Evolutionary conservation across 202 grass and related monocot species (phyloP).

Genomic region (Setaria viridis): DNA sequence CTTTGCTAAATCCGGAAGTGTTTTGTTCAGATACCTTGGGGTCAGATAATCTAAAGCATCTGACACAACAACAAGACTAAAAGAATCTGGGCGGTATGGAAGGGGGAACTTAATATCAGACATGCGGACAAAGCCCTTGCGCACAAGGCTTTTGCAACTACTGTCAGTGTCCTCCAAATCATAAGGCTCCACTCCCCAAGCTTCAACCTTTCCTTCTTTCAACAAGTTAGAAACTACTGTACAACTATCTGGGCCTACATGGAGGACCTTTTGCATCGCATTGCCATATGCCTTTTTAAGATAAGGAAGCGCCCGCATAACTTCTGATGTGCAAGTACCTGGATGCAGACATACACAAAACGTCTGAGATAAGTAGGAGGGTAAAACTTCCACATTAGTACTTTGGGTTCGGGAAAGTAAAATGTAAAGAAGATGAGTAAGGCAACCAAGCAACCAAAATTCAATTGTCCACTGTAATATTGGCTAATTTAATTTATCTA

Average conservation of each 20-base stretch:
- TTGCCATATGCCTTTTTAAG: constrained; percentile 92
- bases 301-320: constrained; percentile 81
- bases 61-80: constrained; percentile 94
- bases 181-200: constrained; percentile 97
- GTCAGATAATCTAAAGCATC: constrained; percentile 96
- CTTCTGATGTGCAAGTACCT: constrained; percentile 93
- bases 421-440: not conserved
- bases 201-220: constrained; percentile 88
- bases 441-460: constrained; percentile 18
- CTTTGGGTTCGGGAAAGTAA: not conserved
- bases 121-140: constrained; percentile 92
- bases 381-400: constrained; percentile 22
- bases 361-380: constrained; percentile 32
- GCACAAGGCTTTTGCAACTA: constrained; percentile 94
- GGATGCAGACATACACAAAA: constrained; percentile 41
- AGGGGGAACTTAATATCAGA: constrained; percentile 92
- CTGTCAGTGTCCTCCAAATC: constrained; percentile 94
- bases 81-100: constrained; percentile 91
- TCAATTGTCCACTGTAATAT: not conserved
- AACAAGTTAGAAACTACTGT: constrained; percentile 87
- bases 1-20: constrained; percentile 89
- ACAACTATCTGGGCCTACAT: constrained; percentile 95
- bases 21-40: constrained; percentile 96
- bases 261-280: constrained; percentile 76
- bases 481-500: not conserved